phyloP scores from a whole-genome alignment of 2,329 filamentous ascomycete genomes.

The Fusarium humuli region DNA sequence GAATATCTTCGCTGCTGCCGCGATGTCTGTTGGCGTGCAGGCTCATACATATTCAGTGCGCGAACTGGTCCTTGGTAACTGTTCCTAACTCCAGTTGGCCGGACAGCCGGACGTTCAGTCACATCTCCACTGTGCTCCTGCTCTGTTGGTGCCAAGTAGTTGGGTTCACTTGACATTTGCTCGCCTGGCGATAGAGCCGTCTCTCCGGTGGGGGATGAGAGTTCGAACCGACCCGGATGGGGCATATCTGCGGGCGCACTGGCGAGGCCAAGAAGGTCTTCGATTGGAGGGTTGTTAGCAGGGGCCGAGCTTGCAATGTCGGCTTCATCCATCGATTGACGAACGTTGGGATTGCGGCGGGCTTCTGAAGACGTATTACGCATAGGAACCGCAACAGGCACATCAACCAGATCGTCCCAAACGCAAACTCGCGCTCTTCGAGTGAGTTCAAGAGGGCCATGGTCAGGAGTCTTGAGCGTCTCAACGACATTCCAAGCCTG shows the following conservation, averaged over 20 bases:
- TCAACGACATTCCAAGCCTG: slow-evolving; percentile 99
- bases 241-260: slow-evolving; percentile 74
- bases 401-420: slow-evolving; percentile 97
- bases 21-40: slow-evolving; percentile 53
- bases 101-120: slow-evolving; percentile 39
- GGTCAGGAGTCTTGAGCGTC: slow-evolving; percentile 90
- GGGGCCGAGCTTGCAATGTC: slow-evolving; percentile 74
- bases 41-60: slow-evolving; percentile 58
- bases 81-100: slow-evolving; percentile 40
- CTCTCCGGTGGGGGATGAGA: slow-evolving; percentile 61
- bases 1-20: slow-evolving; percentile 66
- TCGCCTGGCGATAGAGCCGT: slow-evolving; percentile 56
- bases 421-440: slow-evolving; percentile 91
- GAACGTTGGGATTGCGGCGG: slow-evolving; percentile 70
- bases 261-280: slow-evolving; percentile 77
- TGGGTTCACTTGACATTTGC: slow-evolving; percentile 37
- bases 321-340: slow-evolving; percentile 77
- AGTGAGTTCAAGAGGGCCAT: slow-evolving; percentile 93
- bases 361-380: slow-evolving; percentile 86
- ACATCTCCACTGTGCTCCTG: slow-evolving; percentile 33
- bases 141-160: slow-evolving; percentile 27
- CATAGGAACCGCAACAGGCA: slow-evolving; percentile 93
- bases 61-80: slow-evolving; percentile 58
- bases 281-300: slow-evolving; percentile 50
- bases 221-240: slow-evolving; percentile 80